These are phyloP conservation scores for Penicillium argentinense DNA, from an alignment of 495 filamentous ascomycete species.

Conservation along the genomic window DNA sequence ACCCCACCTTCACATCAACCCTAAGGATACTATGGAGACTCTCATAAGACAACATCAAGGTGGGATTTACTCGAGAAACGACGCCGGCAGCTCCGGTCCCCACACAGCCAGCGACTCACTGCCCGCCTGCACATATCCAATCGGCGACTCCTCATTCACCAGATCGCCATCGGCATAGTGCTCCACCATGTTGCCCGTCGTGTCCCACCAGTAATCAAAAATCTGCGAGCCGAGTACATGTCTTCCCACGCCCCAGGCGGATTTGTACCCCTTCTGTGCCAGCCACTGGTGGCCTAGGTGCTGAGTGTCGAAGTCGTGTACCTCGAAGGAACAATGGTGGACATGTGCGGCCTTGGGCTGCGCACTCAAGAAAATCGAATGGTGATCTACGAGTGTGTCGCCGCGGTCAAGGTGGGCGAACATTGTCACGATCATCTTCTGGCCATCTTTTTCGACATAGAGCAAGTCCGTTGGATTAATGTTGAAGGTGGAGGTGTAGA, in stretches of 20 bases:
- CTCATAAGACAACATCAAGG: no score
- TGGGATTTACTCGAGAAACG: conserved; percentile 16
- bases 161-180: conserved; percentile 72
- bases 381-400: conserved; percentile 62
- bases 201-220: conserved; percentile 77
- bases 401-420: conserved; percentile 71
- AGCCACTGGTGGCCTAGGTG: conserved; percentile 73
- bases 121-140: conserved; percentile 23
- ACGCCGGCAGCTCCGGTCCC: conserved; percentile 32
- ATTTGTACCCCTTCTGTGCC: conserved; percentile 58
- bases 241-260: conserved; percentile 73
- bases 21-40: no score
- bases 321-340: conserved; percentile 75
- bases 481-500: conserved; percentile 70
- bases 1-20: no score
- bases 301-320: conserved; percentile 75
- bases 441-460: conserved; percentile 20
- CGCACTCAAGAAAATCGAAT: conserved; percentile 65
- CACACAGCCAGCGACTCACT: conserved; percentile 30
- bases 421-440: conserved; percentile 50
- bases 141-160: conserved; percentile 58
- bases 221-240: conserved; percentile 75
- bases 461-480: conserved; percentile 50
- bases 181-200: conserved; percentile 60
- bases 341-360: conserved; percentile 58